Evolutionary conservation across 768 basidiomycete species (phyloP), one percentile per base, ranked within the genome.

Genomic region (Hygrophoropsis aurantiaca): DNA sequence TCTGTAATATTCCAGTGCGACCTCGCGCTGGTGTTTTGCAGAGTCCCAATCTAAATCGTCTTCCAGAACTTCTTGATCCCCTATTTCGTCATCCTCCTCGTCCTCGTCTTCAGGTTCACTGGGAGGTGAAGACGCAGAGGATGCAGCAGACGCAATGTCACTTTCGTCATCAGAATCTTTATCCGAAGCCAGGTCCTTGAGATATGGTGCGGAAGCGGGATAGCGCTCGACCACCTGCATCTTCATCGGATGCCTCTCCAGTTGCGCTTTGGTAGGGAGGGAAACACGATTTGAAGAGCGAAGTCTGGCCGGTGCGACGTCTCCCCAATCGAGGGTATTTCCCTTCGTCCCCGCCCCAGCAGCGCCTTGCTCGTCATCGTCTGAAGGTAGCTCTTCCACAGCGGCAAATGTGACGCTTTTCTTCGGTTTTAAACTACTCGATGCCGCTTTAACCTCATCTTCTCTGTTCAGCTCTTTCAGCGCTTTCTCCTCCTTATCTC

Each of bases 101-200:
- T 54, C 57, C 10, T 56, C 58, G 24, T 50, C 54, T 7, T 59
- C 55, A 4, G 55, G 59, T 15, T 52, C 30, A 41, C 58, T 55
- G 11, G 68, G 67, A 48, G 75, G 69, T 18, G 58, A 55, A 10
- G 59, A 53, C 18, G 44, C 49, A 7, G 60, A 36, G 2, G 66
- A 57, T 13, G 66, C 69, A 11, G 70, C 66, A 7, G 59, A 69
- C n/a, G n/a, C 27, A 30, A 30, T 30, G 13, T 30, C 27, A 4
- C 84, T 82, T 58, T 89, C 86, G 50, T 87, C 87, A 56, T 87
- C 85, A 1, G 86, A 87, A 62, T 89, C 86, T 19, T 56, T 57
- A 33, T 58, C 55, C 25, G 35, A 19, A 10, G 42, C 39, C 24
- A 23, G 27, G 16, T 20, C 33, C 19, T 42, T 32, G 40, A 36